Evolutionary conservation across 306 rosid genomes (phyloP).

Genomic region (Ammopiptanthus mongolicus): DNA sequence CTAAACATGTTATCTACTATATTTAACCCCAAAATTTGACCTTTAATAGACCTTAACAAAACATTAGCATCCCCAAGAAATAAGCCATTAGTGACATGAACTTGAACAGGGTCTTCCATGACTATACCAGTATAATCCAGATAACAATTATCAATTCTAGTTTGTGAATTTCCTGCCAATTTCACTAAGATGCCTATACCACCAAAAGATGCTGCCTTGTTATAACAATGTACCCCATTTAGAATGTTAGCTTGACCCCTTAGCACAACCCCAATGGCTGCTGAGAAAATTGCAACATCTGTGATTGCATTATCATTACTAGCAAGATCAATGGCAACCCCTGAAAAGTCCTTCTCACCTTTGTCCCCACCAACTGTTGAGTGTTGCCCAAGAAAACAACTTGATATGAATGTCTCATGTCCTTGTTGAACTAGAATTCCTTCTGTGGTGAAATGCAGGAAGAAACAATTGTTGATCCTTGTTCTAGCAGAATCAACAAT

Average conservation of each 20-base stretch:
- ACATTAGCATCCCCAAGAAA: conserved; percentile 61
- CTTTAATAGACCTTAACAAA: conserved; percentile 47
- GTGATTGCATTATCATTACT: conserved; percentile 48
- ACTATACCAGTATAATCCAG: conserved; percentile 61
- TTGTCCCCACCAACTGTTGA: conserved; percentile 51
- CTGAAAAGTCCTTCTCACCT: conserved; percentile 43
- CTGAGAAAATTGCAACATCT: conserved; percentile 49
- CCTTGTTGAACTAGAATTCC: conserved; percentile 57
- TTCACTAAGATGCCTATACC: conserved; percentile 65
- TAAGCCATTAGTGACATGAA: conserved; percentile 66
- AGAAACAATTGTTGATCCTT: conserved; percentile 61
- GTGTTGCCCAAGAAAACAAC: conserved; percentile 60
- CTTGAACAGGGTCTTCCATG: conserved; percentile 72
- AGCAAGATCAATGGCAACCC: conserved; percentile 41
- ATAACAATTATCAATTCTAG: conserved; percentile 63
- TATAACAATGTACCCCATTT: conserved; percentile 62
- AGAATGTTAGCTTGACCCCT: conserved; percentile 66
- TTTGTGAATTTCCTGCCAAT: conserved; percentile 47
- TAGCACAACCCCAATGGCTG: conserved; percentile 48
- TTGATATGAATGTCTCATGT: conserved; percentile 56
- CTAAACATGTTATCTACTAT: conserved; percentile 57
- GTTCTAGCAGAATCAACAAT: conserved; percentile 45
- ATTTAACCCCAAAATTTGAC: conserved; percentile 48
- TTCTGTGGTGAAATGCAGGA: conserved; percentile 59
- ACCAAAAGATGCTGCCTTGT: conserved; percentile 55